Evolutionary conservation across 2,329 filamentous ascomycete genomes (phyloP), one percentile per base, ranked within the genome.

Genomic region (Moelleriella libera): DNA sequence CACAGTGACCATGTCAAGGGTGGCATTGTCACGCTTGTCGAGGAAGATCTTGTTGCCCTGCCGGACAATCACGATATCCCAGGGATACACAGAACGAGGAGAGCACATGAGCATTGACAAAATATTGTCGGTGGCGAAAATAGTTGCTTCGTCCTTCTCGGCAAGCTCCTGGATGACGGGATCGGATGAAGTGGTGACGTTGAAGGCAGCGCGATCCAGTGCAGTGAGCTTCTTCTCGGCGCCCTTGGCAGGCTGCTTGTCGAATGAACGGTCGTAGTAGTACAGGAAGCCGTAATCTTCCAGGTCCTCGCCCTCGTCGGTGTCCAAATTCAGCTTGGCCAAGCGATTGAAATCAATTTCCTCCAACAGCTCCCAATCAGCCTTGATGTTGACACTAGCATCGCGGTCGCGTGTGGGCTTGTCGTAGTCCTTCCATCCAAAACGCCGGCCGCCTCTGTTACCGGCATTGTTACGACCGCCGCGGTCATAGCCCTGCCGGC

Each of bases 21-120:
- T 86, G 50, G 89, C 88, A 60, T 89, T 90, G 52, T 96, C 89
- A 55, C 92, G 87, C 82, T 98, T 98, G 77, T 98, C 92, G 55
- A 98, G 82, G 80, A 88, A 98, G 68, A 98, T 82, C 79, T 96
- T 96, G 80, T 89, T 86, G 66, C 85, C 88, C 66, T 94, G 88
- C 66, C 86, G 83, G 53, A 88, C 75, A 61, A 98, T 94, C 63
- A 98, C 84, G 59, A 98, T 83, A 68, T 98, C 92, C 92, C 92
- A 98, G 42, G 89, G 89, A 74, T 97, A 97, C 53, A 98, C 87
- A 49, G 88, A 95, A 60, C 94, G 87, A 50, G 92, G 86, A 46
- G 92, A 82, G 70, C 92, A 98, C 92, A 98, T 98, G 59, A 98
- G 83, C 88, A 96, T 97, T 55, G 90, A 97, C 50, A 98, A 80